phyloP scores from a whole-genome alignment of 148 eudicot species.

The Rhododendron simsii region DNA sequence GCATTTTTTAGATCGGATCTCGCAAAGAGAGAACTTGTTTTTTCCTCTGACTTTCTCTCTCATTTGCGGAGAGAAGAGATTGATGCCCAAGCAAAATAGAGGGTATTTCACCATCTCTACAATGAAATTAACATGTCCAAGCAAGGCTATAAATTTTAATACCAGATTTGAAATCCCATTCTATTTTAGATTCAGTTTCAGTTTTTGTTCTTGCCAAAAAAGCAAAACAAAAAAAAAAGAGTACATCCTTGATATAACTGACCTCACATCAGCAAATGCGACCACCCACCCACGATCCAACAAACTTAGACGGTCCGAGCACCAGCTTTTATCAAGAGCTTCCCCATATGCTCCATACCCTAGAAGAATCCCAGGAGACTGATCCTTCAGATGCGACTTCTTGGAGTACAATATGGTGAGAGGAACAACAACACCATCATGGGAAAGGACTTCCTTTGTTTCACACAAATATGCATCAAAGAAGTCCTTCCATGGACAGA shows the following conservation, averaged over 20 bases:
- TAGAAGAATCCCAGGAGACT: constrained; percentile 76
- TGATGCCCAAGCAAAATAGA: not conserved
- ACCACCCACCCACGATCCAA: constrained; percentile 96
- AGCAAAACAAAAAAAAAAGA: constrained; percentile 2
- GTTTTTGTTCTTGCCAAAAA: not conserved
- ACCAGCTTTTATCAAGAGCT: constrained; percentile 79
- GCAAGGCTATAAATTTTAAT: not conserved
- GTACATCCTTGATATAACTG: constrained; percentile 10
- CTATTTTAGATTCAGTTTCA: not conserved
- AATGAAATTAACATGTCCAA: not conserved
- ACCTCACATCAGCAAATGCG: constrained; percentile 99
- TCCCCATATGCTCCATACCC: constrained; percentile 99
- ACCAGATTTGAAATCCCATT: not conserved
- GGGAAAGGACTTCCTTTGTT: constrained; percentile 60
- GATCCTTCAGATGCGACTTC: constrained; percentile 32
- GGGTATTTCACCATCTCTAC: not conserved
- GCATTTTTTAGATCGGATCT: not conserved
- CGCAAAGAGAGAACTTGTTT: not conserved
- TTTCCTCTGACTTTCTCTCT: not conserved
- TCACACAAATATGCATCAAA: constrained; percentile 60
- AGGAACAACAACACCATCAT: constrained; percentile 69
- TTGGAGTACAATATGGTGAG: constrained; percentile 66
- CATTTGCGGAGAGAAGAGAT: not conserved
- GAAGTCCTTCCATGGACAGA: constrained; percentile 41
- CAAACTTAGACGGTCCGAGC: constrained; percentile 81